These are phyloP conservation scores for Umbilicus rupestris DNA, from an alignment of 164 flowering plant genomes.

Conservation along the genomic window DNA sequence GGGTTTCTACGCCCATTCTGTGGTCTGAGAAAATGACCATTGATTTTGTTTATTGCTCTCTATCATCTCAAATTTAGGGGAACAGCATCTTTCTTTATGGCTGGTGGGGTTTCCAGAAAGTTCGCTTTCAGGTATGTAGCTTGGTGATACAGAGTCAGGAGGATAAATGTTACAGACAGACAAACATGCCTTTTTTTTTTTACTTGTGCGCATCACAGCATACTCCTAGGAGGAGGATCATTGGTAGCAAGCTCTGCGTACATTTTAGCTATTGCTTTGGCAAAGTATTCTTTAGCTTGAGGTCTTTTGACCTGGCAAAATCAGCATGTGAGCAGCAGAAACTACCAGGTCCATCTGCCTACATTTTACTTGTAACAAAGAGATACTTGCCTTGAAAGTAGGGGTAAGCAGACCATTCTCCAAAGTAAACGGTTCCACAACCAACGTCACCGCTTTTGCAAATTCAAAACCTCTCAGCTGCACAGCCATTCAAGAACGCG, in stretches of 20 bases:
- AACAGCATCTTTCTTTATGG: too few relatives aligned
- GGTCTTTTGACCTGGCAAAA: constrained; percentile 74
- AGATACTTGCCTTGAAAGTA: constrained; percentile 61
- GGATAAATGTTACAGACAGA: too few relatives aligned
- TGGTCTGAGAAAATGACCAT: too few relatives aligned
- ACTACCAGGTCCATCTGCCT: neutral
- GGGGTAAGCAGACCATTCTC: constrained; percentile 94
- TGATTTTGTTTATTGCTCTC: too few relatives aligned
- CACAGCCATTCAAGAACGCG: neutral
- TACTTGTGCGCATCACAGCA: constrained; percentile 5
- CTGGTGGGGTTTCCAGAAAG: too few relatives aligned
- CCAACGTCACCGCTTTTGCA: constrained; percentile 77
- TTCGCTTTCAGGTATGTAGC: too few relatives aligned
- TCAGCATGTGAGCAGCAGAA: neutral
- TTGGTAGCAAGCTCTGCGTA: constrained; percentile 50
- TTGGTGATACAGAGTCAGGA: too few relatives aligned
- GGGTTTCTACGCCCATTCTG: too few relatives aligned
- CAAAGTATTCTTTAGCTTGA: constrained; percentile 81
- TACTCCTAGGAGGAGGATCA: constrained; percentile 25
- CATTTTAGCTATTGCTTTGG: constrained; percentile 69
- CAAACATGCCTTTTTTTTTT: too few relatives aligned
- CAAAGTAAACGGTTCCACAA: constrained; percentile 69
- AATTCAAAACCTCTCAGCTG: constrained; percentile 96
- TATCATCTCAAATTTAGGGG: too few relatives aligned
- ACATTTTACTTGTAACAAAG: neutral